Base-by-base conservation (phyloP, 2,329 filamentous ascomycete genomes). In the Phyllosticta citriasiana region DNA sequence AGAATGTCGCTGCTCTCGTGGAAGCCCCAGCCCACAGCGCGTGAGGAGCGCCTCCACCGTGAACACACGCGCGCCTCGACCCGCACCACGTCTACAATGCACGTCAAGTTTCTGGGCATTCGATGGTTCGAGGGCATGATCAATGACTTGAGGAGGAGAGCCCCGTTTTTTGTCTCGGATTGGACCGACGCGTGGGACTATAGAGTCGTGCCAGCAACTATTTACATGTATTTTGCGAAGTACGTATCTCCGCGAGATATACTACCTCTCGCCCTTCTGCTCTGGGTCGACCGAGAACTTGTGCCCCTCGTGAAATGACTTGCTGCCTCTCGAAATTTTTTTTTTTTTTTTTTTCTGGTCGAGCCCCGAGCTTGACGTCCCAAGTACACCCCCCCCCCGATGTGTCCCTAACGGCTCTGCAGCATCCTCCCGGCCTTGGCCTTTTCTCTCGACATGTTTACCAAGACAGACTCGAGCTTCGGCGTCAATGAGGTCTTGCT, bases 191-290 rank as follows among this genome's bases (percentile, higher is more conserved):
- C 91, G 1, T 94, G 89, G 89, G 88, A 95, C 71, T 96, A 96
- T 77, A 84, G 91, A 59, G 89, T 96, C 52, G 82, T 96, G 50
- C 91, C 91, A 1, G 89, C 89, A 16, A 95, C 91, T 5, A 68
- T 95, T 30, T 95, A 95, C 75, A 96, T 95, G 89, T 96, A 94
- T 77, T 96, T 95, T 81, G 90, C 91, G 65, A 95, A 95, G 89
- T 93, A 80, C 70, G 80, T 69, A 65, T 50, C 24, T 27, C 55
- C 59, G 24, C 40, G 40, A 47, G 40, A 47, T 47, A n/a, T 47
- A 47, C 1, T 3, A 40, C 10, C 10, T 40, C 8, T 53, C 52
- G 52, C 40, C 16, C 7, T 47, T 4, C 14, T n/a, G 40, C n/a
- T 4, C 14, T n/a, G 40, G 40, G 40, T 47, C 40, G 6, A n/a